These are phyloP conservation scores for Ettlia oleoabundans DNA, from an alignment of 139 green algal species.

Conservation along the genomic window DNA sequence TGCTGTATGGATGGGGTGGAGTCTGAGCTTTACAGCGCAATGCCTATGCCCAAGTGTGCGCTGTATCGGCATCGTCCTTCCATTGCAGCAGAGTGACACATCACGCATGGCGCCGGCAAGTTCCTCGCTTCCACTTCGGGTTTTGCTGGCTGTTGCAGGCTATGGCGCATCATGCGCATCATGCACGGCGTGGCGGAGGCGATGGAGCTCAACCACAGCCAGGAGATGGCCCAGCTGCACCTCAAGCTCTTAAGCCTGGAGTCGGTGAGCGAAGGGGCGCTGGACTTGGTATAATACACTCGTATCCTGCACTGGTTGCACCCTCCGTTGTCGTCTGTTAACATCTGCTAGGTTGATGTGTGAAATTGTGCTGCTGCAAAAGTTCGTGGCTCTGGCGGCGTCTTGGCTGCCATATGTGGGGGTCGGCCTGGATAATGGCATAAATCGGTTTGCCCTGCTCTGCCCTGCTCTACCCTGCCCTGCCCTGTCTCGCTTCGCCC, in stretches of 20 bases:
- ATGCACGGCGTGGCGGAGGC: conserved; percentile 29
- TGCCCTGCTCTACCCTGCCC: no score
- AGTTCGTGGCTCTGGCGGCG: no score
- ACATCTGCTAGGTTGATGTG: no score
- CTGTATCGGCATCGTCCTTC: neutral
- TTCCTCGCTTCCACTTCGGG: no score
- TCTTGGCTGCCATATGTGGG: no score
- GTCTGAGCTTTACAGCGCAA: neutral
- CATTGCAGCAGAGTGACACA: neutral
- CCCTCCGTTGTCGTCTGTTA: no score
- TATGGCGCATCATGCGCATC: conserved; percentile 30
- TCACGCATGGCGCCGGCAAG: neutral
- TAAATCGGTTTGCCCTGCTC: no score
- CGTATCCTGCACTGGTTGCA: no score
- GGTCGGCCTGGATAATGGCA: no score
- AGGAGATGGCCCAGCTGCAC: conserved; percentile 6
- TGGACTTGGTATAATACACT: neutral
- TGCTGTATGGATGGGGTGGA: neutral
- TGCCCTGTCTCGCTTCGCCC: neutral
- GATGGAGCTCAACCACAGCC: conserved; percentile 21
- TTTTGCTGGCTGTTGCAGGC: no score
- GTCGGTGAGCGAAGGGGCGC: neutral
- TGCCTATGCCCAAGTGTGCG: neutral
- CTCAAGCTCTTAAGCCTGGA: neutral
- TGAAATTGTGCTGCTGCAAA: no score